Evolutionary conservation across 768 basidiomycete species (phyloP).

Genomic region (Strobilomyces dryophilus): DNA sequence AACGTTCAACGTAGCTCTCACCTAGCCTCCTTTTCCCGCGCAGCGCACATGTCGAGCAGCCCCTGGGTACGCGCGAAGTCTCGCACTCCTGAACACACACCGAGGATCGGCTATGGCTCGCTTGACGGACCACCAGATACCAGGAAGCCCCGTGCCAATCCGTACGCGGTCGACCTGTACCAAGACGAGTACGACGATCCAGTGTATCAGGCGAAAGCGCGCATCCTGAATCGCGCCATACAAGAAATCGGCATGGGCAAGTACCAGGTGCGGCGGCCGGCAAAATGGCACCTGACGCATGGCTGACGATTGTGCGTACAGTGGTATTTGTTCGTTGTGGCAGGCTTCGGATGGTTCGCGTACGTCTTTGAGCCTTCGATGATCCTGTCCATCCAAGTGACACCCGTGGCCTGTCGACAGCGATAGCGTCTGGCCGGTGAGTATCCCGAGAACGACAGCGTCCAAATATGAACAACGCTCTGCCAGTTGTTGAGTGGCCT

Average conservation of each 20-base stretch:
- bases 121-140: background rate
- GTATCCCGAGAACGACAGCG: background rate
- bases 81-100: background rate
- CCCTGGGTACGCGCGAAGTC: background rate
- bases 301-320: constrained; percentile 14
- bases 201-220: constrained; percentile 47
- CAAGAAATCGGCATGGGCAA: constrained; percentile 56
- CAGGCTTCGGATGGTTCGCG: constrained; percentile 43
- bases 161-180: constrained; percentile 31
- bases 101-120: background rate
- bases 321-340: constrained; percentile 37
- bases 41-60: constrained; percentile 1
- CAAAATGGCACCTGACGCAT: background rate
- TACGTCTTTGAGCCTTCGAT: constrained; percentile 14
- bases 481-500: constrained; percentile 39
- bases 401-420: constrained; percentile 6
- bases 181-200: constrained; percentile 39
- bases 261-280: constrained; percentile 39
- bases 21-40: background rate
- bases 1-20: background rate
- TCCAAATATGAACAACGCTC: background rate
- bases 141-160: constrained; percentile 1
- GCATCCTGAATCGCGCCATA: constrained; percentile 42
- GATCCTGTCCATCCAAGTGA: background rate
- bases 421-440: constrained; percentile 40